phyloP scores from a whole-genome alignment of 306 rosid genomes.

The Cicer judaicum region DNA sequence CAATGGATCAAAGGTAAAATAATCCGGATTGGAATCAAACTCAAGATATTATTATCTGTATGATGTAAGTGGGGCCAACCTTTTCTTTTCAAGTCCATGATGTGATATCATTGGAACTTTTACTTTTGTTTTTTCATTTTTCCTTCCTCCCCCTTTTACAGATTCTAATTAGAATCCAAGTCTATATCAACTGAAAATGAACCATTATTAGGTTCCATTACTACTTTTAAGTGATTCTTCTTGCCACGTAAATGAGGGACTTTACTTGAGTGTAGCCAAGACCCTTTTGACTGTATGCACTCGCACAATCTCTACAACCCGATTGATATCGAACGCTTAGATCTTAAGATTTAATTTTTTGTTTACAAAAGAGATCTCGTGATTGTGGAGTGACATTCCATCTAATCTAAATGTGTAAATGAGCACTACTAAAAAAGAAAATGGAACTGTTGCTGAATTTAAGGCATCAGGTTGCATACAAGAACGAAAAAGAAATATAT shows the following conservation, averaged over 20 bases:
- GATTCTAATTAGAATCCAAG: neutral
- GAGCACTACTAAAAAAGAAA: neutral
- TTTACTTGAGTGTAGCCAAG: no score
- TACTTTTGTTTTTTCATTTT: neutral
- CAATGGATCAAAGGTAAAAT: neutral
- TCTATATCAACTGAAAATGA: neutral
- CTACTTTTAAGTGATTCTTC: no score
- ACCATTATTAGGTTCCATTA: no score
- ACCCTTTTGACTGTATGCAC: no score
- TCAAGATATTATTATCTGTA: neutral
- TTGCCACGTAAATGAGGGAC: no score
- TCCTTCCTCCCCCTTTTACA: neutral
- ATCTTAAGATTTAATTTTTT: no score
- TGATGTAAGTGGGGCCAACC: neutral
- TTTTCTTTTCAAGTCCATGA: neutral
- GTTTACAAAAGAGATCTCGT: no score
- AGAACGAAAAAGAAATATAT: neutral
- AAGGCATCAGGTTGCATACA: neutral
- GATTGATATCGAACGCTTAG: no score
- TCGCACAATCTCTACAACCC: no score
- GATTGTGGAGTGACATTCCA: no score
- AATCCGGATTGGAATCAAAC: neutral
- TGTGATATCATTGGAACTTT: conserved; percentile 1
- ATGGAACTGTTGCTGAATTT: neutral
- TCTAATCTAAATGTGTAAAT: no score